Percentiles rank a stretch among this genome's conserved stretches.
phyloP scores from a whole-genome alignment of 192 early-diverging fungal species.

The Coemansia sp. region DNA sequence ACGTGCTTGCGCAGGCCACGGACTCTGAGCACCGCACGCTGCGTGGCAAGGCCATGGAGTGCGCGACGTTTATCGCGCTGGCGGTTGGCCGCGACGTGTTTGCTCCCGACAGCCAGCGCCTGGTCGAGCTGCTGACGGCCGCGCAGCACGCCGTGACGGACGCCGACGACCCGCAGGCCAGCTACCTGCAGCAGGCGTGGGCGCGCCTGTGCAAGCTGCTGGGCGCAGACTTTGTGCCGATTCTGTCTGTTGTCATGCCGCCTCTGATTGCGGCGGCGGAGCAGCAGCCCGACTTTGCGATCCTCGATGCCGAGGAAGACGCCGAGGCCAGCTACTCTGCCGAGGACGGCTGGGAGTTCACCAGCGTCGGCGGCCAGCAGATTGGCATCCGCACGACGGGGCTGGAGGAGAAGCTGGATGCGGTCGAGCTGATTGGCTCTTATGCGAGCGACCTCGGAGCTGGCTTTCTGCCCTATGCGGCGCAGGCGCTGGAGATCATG shows the following conservation, averaged over 20 bases:
- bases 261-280: slow-evolving; percentile 82
- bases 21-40: slow-evolving; percentile 85
- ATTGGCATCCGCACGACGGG: slow-evolving; percentile 93
- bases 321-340: slow-evolving; percentile 84
- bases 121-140: slow-evolving; percentile 76
- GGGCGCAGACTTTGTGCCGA: slow-evolving; percentile 90
- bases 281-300: slow-evolving; percentile 89
- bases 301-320: slow-evolving; percentile 79
- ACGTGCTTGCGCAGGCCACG: slow-evolving; percentile 79
- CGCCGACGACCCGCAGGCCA: slow-evolving; percentile 87
- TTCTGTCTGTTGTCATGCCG: slow-evolving; percentile 88
- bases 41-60: slow-evolving; percentile 97
- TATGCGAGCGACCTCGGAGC: slow-evolving; percentile 91
- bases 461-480: slow-evolving; percentile 83
- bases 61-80: slow-evolving; percentile 89
- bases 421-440: slow-evolving; percentile 95
- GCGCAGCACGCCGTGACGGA: slow-evolving; percentile 82
- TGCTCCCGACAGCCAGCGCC: slow-evolving; percentile 69
- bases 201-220: slow-evolving; percentile 95
- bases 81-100: slow-evolving; percentile 92
- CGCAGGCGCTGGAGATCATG: slow-evolving; percentile 77
- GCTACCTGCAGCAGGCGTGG: slow-evolving; percentile 94
- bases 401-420: slow-evolving; percentile 97
- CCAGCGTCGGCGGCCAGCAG: slow-evolving; percentile 86
- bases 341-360: slow-evolving; percentile 98